phyloP scores from a whole-genome alignment of 129 eudicot species.

The Calendula officinalis region DNA sequence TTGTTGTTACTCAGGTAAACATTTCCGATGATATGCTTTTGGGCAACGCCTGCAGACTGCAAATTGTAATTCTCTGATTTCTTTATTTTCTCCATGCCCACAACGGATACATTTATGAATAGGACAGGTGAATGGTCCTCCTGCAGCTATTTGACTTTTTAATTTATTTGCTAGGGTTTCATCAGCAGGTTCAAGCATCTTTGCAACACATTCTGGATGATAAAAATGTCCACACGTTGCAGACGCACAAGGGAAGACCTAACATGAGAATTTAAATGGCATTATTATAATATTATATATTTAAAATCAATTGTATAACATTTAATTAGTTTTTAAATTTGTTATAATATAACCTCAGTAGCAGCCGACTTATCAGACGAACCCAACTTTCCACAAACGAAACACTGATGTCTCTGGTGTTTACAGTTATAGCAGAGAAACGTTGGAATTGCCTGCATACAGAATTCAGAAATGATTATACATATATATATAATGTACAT shows the following conservation, averaged over 20 bases:
- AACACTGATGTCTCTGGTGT: slow-evolving; percentile 75
- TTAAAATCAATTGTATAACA: neutral
- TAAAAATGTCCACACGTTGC: slow-evolving; percentile 85
- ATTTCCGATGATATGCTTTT: slow-evolving; percentile 75
- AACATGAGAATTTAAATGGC: slow-evolving; percentile 1
- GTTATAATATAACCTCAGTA: slow-evolving; percentile 51
- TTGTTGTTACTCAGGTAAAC: slow-evolving; percentile 64
- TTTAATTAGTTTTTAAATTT: neutral
- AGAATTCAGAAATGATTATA: slow-evolving; percentile 10
- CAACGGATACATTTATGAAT: slow-evolving; percentile 64
- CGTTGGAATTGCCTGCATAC: slow-evolving; percentile 50
- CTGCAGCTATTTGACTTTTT: slow-evolving; percentile 48
- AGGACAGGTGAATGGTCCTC: slow-evolving; percentile 77
- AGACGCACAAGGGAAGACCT: slow-evolving; percentile 88
- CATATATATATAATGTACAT: slow-evolving; percentile 3
- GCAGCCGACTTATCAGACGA: slow-evolving; percentile 67
- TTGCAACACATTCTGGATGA: slow-evolving; percentile 68
- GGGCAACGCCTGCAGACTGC: slow-evolving; percentile 94
- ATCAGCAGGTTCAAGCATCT: slow-evolving; percentile 43
- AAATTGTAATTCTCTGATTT: slow-evolving; percentile 50
- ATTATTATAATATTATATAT: neutral
- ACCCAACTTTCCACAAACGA: slow-evolving; percentile 70
- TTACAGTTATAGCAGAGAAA: slow-evolving; percentile 71
- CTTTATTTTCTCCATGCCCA: slow-evolving; percentile 56
- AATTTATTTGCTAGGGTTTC: slow-evolving; percentile 39